Conservation (phyloP, 306 rosid genomes). For the Pyrus pyrifolia region DNA sequence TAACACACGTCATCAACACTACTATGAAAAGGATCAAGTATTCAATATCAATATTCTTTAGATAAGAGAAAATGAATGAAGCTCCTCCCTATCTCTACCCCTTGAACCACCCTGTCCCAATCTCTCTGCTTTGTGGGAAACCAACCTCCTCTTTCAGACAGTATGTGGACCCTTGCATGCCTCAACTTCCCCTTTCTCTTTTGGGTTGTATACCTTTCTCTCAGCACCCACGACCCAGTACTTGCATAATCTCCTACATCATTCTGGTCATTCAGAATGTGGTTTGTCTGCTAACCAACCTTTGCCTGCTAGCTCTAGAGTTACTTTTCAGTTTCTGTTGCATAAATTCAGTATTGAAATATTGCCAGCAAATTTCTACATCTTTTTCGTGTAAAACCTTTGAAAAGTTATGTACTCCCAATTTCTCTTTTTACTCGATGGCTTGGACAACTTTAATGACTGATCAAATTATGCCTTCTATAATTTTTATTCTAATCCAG, state of each 20-base stretch:
- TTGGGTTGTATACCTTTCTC: background rate
- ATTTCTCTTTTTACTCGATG: background rate
- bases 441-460: background rate
- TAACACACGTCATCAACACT: background rate
- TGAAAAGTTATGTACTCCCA: background rate
- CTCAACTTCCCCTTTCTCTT: background rate
- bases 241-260: background rate
- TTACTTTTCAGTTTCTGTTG: background rate
- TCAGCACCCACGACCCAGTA: background rate
- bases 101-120: background rate
- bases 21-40: background rate
- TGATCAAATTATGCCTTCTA: background rate
- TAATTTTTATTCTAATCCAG: background rate
- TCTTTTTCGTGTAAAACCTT: background rate
- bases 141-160: background rate
- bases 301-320: background rate
- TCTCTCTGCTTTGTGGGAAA: background rate
- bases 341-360: background rate
- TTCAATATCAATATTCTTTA: background rate
- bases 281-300: background rate
- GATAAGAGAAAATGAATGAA: background rate
- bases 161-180: background rate
- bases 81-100: background rate
- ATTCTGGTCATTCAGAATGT: background rate
- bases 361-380: background rate